Conservation (phyloP, 2,329 filamentous ascomycete genomes). For the Fusarium devonianum region DNA sequence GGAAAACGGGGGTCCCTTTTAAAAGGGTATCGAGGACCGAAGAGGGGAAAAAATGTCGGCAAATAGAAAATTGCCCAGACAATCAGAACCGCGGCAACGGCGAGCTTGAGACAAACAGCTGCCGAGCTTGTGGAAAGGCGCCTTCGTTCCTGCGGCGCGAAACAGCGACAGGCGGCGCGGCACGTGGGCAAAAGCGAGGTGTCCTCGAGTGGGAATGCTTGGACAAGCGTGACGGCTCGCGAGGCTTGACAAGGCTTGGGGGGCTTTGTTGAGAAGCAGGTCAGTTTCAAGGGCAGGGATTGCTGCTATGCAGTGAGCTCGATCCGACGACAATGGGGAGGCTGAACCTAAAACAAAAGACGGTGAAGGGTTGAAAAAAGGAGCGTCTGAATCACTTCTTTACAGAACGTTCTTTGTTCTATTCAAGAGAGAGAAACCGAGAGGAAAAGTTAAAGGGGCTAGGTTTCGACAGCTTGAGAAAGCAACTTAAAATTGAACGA, state of each 20-base stretch:
- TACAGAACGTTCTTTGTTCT: constrained; percentile 11
- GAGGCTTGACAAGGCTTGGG: neutral
- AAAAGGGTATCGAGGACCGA: constrained; percentile 18
- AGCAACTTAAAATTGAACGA: constrained; percentile 29
- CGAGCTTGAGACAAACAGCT: constrained; percentile 2
- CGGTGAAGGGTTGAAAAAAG: constrained; percentile 21
- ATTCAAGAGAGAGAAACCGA: constrained; percentile 9
- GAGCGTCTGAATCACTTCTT: constrained; percentile 1
- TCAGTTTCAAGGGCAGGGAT: constrained; percentile 28
- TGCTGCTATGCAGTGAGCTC: too few species aligned
- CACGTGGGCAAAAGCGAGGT: constrained; percentile 25
- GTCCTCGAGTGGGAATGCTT: constrained; percentile 7
- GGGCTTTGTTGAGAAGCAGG: constrained; percentile 32
- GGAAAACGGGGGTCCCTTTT: constrained; percentile 34
- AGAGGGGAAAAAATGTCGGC: constrained; percentile 24
- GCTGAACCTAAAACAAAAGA: constrained; percentile 28
- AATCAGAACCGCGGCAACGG: constrained; percentile 21
- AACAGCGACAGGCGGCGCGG: constrained; percentile 24
- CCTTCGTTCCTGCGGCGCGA: constrained; percentile 15
- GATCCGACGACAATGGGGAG: constrained; percentile 23
- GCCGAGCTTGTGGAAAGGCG: constrained; percentile 4
- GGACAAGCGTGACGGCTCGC: constrained; percentile 21
- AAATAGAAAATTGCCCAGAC: constrained; percentile 15
- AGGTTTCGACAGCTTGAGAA: constrained; percentile 19
- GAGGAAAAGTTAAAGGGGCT: constrained; percentile 27